Percentiles rank a stretch among this genome's conserved stretches.
phyloP scores from a whole-genome alignment of 495 filamentous ascomycete genomes.

The Xanthoparmelia taractica region DNA sequence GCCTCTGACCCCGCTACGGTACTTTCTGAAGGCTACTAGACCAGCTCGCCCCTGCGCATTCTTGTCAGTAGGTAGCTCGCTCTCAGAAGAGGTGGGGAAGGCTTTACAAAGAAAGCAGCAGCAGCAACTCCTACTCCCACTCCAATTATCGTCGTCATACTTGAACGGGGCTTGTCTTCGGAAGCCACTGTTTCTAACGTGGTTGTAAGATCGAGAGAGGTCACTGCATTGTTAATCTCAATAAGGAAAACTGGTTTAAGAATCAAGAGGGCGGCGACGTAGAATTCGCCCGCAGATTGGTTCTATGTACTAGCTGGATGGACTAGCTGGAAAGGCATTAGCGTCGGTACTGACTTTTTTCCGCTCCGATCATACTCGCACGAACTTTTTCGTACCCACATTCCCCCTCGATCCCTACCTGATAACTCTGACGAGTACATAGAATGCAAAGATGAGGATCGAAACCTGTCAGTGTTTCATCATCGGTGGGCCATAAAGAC shows the following conservation, averaged over 20 bases:
- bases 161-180: background rate
- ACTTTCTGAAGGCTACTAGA: slow-evolving; percentile 77
- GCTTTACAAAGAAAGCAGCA: slow-evolving; percentile 66
- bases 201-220: background rate
- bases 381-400: background rate
- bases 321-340: background rate
- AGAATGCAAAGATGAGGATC: slow-evolving; percentile 37
- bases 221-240: background rate
- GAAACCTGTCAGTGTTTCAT: slow-evolving; percentile 50
- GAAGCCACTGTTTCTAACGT: background rate
- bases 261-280: slow-evolving; percentile 6
- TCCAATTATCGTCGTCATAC: slow-evolving; percentile 67
- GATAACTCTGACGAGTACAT: too few species aligned
- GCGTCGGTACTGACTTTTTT: background rate
- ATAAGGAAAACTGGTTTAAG: background rate
- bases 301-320: too few species aligned
- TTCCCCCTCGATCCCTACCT: too few species aligned
- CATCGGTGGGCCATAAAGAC: background rate
- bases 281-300: slow-evolving; percentile 11
- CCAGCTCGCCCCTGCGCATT: slow-evolving; percentile 73
- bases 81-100: background rate
- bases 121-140: slow-evolving; percentile 73
- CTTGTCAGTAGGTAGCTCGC: slow-evolving; percentile 18
- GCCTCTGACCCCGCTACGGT: slow-evolving; percentile 52
- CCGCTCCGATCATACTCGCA: background rate